Evolutionary conservation across 139 green algal species (phyloP), one percentile per base, ranked within the genome.

Genomic region (Chlamydomonas incerta): DNA sequence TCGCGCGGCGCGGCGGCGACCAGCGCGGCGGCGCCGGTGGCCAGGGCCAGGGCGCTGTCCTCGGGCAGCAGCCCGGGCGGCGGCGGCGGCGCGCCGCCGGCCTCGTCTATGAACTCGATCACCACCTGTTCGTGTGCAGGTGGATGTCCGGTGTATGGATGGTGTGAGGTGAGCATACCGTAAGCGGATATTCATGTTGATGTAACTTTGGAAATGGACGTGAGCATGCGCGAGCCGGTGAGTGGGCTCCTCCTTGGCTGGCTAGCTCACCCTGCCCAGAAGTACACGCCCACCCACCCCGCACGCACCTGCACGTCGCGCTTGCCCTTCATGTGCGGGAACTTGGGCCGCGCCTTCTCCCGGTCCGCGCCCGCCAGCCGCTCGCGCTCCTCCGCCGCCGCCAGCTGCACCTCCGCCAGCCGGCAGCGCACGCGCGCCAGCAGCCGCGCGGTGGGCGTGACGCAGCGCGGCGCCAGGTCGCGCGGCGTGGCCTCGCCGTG

Each of bases 51-150:
- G 0, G 75, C 88, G 9, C 29, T 74, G 57, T 91, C 88, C 80
- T 91, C 88, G 3, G 88, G 88, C 3, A 31, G 52, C 50, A 90
- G 34, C 33, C 82, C 55, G 0, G 82, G 69, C 23, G 60, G 52
- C 18, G 81, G 76, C 11, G 74, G 55, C 24, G 65, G 60, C 2
- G 55, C 58, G 29, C 46, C 47, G n/a, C 82, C 65, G 29, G 82
- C 85, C 26, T 80, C 76, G 60, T 91, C 88, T 46, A 91, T 91
- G 79, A 91, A 91, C 47, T 87, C 77, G 0, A 89, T 29, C 47
- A 89, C 79, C 74, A 88, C 84, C 35, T 74, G 71, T 57, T 20
- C n/a, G 77, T 37, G 33, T 11, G 23, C 33, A 21, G 15, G 69
- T 31, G 31, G 50, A 14, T 57, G 15, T n/a, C n/a, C n/a, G n/a